Base-by-base conservation (phyloP, 768 basidiomycete genomes). In the Kockovaella imperatae region DNA sequence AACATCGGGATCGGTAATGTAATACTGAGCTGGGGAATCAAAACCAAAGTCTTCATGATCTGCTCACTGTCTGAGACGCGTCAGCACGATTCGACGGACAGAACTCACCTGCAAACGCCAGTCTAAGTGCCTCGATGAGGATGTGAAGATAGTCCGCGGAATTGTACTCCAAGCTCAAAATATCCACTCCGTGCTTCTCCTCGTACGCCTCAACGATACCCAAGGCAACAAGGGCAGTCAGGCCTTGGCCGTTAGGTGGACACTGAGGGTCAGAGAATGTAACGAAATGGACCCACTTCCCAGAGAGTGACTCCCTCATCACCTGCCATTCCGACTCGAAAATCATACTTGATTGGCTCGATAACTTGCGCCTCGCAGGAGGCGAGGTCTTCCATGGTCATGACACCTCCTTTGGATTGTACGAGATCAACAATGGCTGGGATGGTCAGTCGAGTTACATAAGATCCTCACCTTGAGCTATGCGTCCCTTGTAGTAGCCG, bases 171-270 rank as follows among this genome's bases (percentile, higher is more conserved):
- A 88, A 77, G 52, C 88, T 80, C 18, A 80, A 68, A 4, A 96
- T 72, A 11, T 87, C 78, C 39, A 80, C 77, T 42, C 80, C 79
- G 0, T 82, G 81, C 62, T 83, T 80, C 50, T 77, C 79, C 71
- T 93, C 85, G 14, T 96, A 77, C 23, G 77, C 80, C 58, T 97
- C 93, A 41, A 99, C 74, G 50, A 99, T 87, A 1, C 95, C 95
- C 18, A 97, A 78, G 11, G 91, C 88, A 25, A 99, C 74, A 6
- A 97, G 77, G 0, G 95, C 87, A 4, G 91, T 93, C 34, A 99
- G 79, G n/a, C 91, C 93, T 79, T 96, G 91, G 7, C 93, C 90
- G 67, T 95, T 97, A 0, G 93, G 93, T 6, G 91, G 93, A 60
- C 89, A 93, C 87, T 88, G 18, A 4, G 17, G 29, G 13, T 32